Evolutionary conservation across 106 monocot genomes (phyloP).

Genomic region (Alisma plantagoaquatica): DNA sequence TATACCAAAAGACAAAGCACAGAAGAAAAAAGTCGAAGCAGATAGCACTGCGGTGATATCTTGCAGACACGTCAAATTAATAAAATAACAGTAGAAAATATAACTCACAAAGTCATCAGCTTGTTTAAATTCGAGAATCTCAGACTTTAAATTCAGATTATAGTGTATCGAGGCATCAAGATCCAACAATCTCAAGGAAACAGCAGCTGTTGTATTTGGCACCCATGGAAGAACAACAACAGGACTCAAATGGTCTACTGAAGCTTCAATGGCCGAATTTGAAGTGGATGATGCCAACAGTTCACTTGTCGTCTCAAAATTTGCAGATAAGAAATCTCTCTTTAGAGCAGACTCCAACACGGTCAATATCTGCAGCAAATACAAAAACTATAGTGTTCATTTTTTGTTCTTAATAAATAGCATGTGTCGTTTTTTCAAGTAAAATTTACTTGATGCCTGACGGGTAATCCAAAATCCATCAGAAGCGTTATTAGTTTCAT

Average conservation of each 20-base stretch:
- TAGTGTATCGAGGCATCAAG: constrained; percentile 83
- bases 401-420: too few relatives aligned
- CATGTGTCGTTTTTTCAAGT: too few relatives aligned
- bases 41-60: too few relatives aligned
- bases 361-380: constrained; percentile 60
- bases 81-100: too few relatives aligned
- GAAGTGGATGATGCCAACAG: constrained; percentile 27
- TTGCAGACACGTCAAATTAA: too few relatives aligned
- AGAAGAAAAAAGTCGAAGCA: neutral
- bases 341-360: constrained; percentile 71
- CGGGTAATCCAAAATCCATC: neutral
- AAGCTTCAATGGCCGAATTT: constrained; percentile 10
- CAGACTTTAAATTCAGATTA: constrained; percentile 46
- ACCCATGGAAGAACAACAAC: constrained; percentile 79
- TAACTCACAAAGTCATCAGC: constrained; percentile 51
- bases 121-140: constrained; percentile 32
- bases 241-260: constrained; percentile 23
- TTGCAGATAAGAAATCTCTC: constrained; percentile 50
- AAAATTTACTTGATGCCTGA: neutral
- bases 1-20: neutral
- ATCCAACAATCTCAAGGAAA: constrained; percentile 70
- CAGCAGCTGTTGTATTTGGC: constrained; percentile 63
- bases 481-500: too few relatives aligned
- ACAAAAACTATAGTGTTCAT: too few relatives aligned
- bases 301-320: constrained; percentile 77